A percentile compares a stretch with the other conserved stretches of the same genome.
These are phyloP conservation scores for Grifola frondosa DNA, from an alignment of 1,284 basidiomycete genomes.

Conservation along the genomic window DNA sequence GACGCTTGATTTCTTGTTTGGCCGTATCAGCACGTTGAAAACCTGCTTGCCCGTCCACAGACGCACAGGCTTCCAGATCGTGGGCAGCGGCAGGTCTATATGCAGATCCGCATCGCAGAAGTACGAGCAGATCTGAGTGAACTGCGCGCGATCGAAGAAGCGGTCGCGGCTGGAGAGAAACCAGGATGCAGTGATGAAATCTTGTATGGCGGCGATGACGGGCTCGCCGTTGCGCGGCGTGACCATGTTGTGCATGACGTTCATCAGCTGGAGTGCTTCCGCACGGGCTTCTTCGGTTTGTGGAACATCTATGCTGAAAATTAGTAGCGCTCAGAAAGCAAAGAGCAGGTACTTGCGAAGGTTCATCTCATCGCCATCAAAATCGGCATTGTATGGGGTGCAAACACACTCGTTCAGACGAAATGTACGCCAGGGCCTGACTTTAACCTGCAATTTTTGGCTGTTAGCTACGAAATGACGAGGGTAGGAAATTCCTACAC, in stretches of 20 bases:
- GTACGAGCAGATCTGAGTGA: conserved; percentile 95
- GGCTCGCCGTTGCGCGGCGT: conserved; percentile 96
- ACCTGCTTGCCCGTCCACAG: conserved; percentile 99
- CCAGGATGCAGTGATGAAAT: conserved; percentile 97
- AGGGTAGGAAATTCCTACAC: conserved; percentile 47
- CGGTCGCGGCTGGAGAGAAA: conserved; percentile 90
- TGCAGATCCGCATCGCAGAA: conserved; percentile 90
- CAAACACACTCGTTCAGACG: conserved; percentile 98
- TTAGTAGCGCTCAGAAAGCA: not conserved
- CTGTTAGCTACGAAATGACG: not conserved
- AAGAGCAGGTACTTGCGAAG: conserved; percentile 63
- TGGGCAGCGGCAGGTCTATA: conserved; percentile 93
- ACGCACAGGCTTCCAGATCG: conserved; percentile 88
- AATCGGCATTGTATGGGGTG: conserved; percentile 98
- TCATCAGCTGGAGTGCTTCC: conserved; percentile 97
- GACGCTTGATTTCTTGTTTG: conserved; percentile 82
- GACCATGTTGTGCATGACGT: conserved; percentile 94
- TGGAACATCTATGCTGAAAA: conserved; percentile 75
- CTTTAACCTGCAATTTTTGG: conserved; percentile 58
- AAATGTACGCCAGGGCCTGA: conserved; percentile 97
- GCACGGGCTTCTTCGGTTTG: conserved; percentile 98
- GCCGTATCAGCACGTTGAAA: conserved; percentile 94
- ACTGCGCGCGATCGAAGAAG: conserved; percentile 92
- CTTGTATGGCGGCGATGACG: conserved; percentile 97
- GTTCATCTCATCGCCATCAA: conserved; percentile 99